Evolutionary conservation across 495 filamentous ascomycete genomes (phyloP), one percentile per base, ranked within the genome.

Genomic region (Platismatia glauca): DNA sequence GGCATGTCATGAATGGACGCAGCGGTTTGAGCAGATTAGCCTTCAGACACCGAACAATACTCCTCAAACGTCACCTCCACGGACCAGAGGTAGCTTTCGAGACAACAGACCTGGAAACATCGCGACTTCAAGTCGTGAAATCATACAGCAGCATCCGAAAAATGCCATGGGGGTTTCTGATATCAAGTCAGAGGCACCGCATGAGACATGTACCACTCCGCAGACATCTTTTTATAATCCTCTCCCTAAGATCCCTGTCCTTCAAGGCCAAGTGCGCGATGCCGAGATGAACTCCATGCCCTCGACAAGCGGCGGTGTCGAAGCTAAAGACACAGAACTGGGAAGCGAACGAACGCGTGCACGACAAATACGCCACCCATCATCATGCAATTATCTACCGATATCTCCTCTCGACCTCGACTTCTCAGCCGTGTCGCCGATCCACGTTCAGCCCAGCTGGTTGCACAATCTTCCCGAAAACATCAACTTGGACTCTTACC

Each of bases 1-100:
- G 5, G 55, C 52, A 20, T 53, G 48, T 35, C 60, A 59, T 24
- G 68, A 70, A 48, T 70, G 68, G 68, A 64, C 66, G 6, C 56
- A 64, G 27, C 60, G 64, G 13, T 65, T 70, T 9, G 68, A 66
- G 38, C 68, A 70, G 46, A 61, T 70, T 13, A 68, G 60, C 53
- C 55, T 70, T 12, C 66, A 68, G 33, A 57, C 59, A 35, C 48
- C 61, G 15, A 52, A 43, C 11, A 24, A 48, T 31, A 57, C 46
- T 6, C 46, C 34, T 44, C 53, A 62, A 9, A 38, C 22, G 16
- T 48, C 60, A 16, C 60, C 60, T 22, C 27, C 60, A 43, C 60
- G 55, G 4, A 34, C 31, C 1, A 62, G 31, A n/a, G 60, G 60
- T 3, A 57, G 33, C 18, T 57, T 57, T 34, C 60, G 60, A 27